Evolutionary conservation across 2,329 filamentous ascomycete genomes (phyloP), one percentile per base, ranked within the genome.

Genomic region (Cucurbitaria berberidis): DNA sequence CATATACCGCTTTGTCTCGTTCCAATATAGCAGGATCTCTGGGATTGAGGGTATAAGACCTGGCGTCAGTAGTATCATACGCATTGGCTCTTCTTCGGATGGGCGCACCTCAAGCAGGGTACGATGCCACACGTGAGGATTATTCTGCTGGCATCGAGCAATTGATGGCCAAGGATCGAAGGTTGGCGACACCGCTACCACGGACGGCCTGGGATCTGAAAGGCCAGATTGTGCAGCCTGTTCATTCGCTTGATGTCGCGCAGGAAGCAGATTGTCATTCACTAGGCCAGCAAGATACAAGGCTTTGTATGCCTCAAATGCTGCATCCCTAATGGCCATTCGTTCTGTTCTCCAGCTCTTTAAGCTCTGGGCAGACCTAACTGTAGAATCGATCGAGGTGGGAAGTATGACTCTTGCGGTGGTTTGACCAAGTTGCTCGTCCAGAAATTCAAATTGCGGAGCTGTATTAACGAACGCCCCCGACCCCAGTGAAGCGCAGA

Each of bases 321-420:
- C 89, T 1, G 89, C 91, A 72, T 97, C 93, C 67, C 89, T 91
- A 61, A 81, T 86, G 0, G 92, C 91, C 61, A 85, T 86, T 51
- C 81, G 84, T 65, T 95, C 88, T 0, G 86, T 89, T 10, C 62
- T 73, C 92, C 92, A 97, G n/a, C 71, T 57, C 30, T 69, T 57
- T 24, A 72, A 70, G 45, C 88, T 84, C 19, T 75, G 64, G 0
- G 83, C 79, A 34, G 74, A 76, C 15, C 89, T 84, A 9, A 91
- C 73, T 11, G 81, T 72, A 3, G 81, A 76, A n/a, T 89, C 82
- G 0, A 98, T 78, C 3, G 84, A 88, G 3, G 83, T 80, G 0
- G 93, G 93, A 2, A 98, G 78, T 1, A 84, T 78, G 0, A 96
- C 89, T 1, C 79, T 85, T 2, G 88, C 89, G 19, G 86, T 64